Conservation (phyloP, 768 basidiomycete species). For the Calvatia gigantea region DNA sequence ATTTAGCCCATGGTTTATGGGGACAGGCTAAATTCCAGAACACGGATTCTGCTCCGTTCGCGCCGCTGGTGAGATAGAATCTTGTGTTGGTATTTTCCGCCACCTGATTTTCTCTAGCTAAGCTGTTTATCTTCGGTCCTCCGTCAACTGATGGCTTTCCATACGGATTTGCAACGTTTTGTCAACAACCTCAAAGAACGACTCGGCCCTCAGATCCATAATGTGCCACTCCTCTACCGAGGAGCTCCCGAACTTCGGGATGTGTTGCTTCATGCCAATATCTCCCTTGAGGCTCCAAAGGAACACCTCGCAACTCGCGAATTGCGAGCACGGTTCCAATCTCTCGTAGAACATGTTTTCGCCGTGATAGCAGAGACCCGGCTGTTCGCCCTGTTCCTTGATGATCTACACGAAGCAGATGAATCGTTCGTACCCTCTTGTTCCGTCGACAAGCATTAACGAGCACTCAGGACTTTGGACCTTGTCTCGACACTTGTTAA, state of each 20-base stretch:
- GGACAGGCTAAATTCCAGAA: slow-evolving; percentile 73
- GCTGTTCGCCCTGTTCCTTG: slow-evolving; percentile 67
- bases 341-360: slow-evolving; percentile 68
- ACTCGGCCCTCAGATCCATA: slow-evolving; percentile 67
- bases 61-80: slow-evolving; percentile 47
- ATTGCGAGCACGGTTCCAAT: slow-evolving; percentile 67
- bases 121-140: slow-evolving; percentile 68
- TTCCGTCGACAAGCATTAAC: background rate
- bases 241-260: slow-evolving; percentile 69
- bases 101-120: slow-evolving; percentile 35
- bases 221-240: slow-evolving; percentile 67
- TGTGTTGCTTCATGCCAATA: slow-evolving; percentile 53
- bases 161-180: slow-evolving; percentile 66
- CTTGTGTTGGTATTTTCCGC: background rate
- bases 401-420: slow-evolving; percentile 74
- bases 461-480: slow-evolving; percentile 51
- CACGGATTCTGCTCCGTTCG: slow-evolving; percentile 64
- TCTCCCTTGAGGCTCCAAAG: slow-evolving; percentile 45
- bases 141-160: slow-evolving; percentile 71
- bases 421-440: slow-evolving; percentile 43
- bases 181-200: slow-evolving; percentile 54
- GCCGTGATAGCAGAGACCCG: slow-evolving; percentile 65
- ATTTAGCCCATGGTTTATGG: slow-evolving; percentile 64
- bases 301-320: slow-evolving; percentile 57
- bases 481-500: slow-evolving; percentile 62